Evolutionary conservation across 1,284 basidiomycete species (phyloP).

Genomic region (Fomitopsis schrenkii): DNA sequence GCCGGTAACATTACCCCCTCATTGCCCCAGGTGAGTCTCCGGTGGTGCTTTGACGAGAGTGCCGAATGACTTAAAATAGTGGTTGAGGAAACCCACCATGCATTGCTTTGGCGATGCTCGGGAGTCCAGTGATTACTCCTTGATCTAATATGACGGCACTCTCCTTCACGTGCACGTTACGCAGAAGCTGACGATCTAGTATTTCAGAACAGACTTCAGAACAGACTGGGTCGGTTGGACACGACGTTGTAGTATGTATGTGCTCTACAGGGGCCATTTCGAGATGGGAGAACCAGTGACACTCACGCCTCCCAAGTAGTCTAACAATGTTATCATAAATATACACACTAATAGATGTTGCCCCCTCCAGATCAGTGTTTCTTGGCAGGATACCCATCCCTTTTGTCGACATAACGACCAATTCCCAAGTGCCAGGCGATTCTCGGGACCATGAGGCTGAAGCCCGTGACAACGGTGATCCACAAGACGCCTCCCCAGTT

Average conservation of each 20-base stretch:
- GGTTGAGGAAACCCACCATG: constrained; percentile 54
- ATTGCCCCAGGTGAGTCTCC: neutral
- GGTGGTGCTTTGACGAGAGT: neutral
- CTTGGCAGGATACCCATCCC: constrained; percentile 42
- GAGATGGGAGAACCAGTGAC: neutral
- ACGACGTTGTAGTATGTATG: neutral
- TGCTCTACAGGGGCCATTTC: neutral
- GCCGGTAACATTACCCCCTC: neutral
- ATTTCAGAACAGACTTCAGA: neutral
- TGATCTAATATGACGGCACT: constrained; percentile 82
- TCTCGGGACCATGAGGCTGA: constrained; percentile 63
- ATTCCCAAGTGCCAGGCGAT: constrained; percentile 70
- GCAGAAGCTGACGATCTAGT: neutral
- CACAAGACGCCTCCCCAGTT: constrained; percentile 67
- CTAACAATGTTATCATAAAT: neutral
- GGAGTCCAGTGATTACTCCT: constrained; percentile 58
- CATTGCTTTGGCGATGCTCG: constrained; percentile 26
- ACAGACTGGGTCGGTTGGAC: neutral
- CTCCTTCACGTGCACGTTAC: neutral
- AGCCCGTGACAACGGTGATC: constrained; percentile 58
- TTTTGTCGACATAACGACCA: constrained; percentile 62
- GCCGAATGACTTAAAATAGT: constrained; percentile 68
- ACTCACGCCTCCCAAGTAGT: neutral
- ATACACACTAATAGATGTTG: neutral
- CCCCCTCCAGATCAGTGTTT: constrained; percentile 14